Percentiles rank a stretch among this genome's conserved stretches.
phyloP scores from a whole-genome alignment of 495 filamentous ascomycete species.

The Xanthoparmelia taractica region DNA sequence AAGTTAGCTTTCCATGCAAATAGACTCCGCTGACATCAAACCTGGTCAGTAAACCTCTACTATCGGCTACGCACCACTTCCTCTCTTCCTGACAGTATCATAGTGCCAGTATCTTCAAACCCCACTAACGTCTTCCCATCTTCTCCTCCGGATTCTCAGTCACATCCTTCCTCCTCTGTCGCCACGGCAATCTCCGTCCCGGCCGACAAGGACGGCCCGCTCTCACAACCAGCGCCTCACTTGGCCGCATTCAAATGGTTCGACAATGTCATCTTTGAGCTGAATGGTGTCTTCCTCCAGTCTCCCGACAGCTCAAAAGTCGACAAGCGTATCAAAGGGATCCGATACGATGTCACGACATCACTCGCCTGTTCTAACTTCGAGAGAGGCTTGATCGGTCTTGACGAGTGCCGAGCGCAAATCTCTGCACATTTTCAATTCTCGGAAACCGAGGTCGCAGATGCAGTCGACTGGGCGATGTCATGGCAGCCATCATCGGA shows the following conservation, averaged over 20 bases:
- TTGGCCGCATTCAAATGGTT: background rate
- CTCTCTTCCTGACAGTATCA: background rate
- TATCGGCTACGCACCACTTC: too few species aligned
- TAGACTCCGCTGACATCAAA: too few species aligned
- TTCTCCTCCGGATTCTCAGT: background rate
- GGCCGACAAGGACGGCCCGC: too few species aligned
- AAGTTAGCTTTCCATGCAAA: too few species aligned
- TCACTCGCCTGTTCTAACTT: background rate
- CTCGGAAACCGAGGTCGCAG: background rate
- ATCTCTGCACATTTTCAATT: background rate
- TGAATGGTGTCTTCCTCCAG: background rate
- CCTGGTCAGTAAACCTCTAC: too few species aligned
- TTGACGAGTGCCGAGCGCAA: background rate
- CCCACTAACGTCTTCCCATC: background rate
- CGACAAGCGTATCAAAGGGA: background rate
- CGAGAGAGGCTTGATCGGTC: background rate
- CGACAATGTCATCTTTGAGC: background rate
- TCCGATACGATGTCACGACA: background rate
- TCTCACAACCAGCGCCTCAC: background rate
- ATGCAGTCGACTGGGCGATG: background rate
- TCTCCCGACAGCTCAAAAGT: background rate
- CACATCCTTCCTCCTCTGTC: background rate
- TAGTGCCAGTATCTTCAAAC: background rate
- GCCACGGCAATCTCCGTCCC: background rate
- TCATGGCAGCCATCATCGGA: background rate